A percentile compares a stretch with the other conserved stretches of the same genome.
phyloP scores from a whole-genome alignment of 495 filamentous ascomycete genomes.

The Entonaema liquescens region DNA sequence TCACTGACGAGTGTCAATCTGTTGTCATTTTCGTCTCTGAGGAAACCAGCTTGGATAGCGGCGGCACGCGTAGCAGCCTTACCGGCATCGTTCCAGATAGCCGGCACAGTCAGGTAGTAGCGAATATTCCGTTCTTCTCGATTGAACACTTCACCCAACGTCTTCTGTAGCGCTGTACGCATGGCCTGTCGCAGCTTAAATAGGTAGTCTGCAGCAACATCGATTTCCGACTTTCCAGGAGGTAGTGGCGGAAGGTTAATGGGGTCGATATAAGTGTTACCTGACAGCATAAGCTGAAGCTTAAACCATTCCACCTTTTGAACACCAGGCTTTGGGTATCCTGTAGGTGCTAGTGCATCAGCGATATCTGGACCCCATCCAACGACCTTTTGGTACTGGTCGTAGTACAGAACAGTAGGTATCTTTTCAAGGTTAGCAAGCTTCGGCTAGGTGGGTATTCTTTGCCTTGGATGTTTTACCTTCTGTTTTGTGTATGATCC shows the following conservation, averaged over 20 bases:
- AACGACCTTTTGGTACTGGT: constrained; percentile 79
- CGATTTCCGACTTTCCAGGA: constrained; percentile 79
- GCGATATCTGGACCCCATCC: constrained; percentile 82
- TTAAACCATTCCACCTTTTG: constrained; percentile 86
- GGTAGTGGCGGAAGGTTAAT: constrained; percentile 80
- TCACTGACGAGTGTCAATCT: constrained; percentile 75
- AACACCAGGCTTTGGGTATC: constrained; percentile 77
- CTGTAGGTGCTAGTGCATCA: constrained; percentile 75
- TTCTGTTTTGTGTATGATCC: constrained; percentile 81
- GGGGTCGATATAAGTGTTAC: constrained; percentile 81
- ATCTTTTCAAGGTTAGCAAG: constrained; percentile 59
- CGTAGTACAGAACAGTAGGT: constrained; percentile 78
- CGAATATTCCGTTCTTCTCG: constrained; percentile 77
- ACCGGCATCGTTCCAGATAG: constrained; percentile 80
- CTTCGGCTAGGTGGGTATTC: neutral
- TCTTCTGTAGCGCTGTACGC: constrained; percentile 76
- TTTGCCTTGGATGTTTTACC: constrained; percentile 50
- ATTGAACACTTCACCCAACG: constrained; percentile 79
- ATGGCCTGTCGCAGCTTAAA: constrained; percentile 80
- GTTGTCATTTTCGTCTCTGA: constrained; percentile 79
- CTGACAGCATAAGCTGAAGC: constrained; percentile 78
- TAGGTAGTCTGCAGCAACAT: constrained; percentile 79
- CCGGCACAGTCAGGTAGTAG: constrained; percentile 77
- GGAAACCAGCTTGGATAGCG: constrained; percentile 77
- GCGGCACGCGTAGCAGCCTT: constrained; percentile 77